Base-by-base conservation (phyloP, 2,329 filamentous ascomycete genomes). In the Eurotiales sp. region DNA sequence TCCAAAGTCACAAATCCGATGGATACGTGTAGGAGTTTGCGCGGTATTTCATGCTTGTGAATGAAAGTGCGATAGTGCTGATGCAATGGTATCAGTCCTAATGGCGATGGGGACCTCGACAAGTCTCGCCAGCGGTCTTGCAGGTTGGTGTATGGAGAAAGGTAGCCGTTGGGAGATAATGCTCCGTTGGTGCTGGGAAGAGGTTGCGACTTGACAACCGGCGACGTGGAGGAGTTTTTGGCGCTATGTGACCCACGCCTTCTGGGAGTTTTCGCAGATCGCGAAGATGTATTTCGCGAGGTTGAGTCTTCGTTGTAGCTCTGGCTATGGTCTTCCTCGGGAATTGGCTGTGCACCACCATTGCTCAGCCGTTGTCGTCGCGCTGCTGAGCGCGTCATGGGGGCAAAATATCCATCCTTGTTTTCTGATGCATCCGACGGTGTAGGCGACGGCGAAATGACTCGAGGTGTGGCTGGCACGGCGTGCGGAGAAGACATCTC, bases 41-140 rank as follows among this genome's bases (percentile, higher is more conserved):
- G 86, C 8, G 93, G 93, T 48, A 99, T 91, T 73, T 99, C 93
- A 71, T 99, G 92, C 63, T 90, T 90, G 78, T 99, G 93, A 56
- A 96, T 88, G 65, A 99, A 90, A 23, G 81, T 87, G 61, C 90
- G 83, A 82, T 93, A 99, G 66, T 93, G 87, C 55, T 88, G 80
- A 70, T 99, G 93, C 62, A 99, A 92, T 2, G 93, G 93, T 55
- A 99, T 99, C 44, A 97, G 78, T 8, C 93, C 93, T 4, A 97
- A 79, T 8, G 93, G 93, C 61, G 89, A 95, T 2, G 93, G 93
- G 60, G 90, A 95, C 56, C 93, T 83, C 62, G 90, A 96, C 67
- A 96, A 82, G 65, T 92, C 88, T 55, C 88, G 83, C 88, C 90
- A 95, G 75, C 87, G 88, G 56, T 85, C 84, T 43, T 72, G 61